Conservation (phyloP, 129 eudicot species). For the Rutidosis leptorrhynchoides region DNA sequence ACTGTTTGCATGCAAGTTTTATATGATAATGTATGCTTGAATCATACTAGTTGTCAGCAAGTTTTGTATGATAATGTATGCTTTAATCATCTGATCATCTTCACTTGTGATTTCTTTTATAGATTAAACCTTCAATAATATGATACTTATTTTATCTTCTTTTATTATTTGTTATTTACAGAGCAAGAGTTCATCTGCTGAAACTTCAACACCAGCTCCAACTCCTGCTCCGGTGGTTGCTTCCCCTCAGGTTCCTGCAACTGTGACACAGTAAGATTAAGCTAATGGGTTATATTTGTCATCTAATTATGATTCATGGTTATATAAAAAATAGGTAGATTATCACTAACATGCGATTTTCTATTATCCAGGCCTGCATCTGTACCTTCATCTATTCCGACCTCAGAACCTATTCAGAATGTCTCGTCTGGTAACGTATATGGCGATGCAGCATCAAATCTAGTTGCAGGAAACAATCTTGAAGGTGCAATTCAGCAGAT, state of each 20-base stretch:
- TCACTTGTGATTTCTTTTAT: background rate
- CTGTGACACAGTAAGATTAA: conserved; percentile 41
- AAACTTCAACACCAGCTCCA: conserved; percentile 55
- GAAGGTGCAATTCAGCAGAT: conserved; percentile 40
- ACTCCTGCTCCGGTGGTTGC: conserved; percentile 24
- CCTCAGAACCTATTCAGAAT: conserved; percentile 13
- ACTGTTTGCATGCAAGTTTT: background rate
- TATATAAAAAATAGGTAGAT: background rate
- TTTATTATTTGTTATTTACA: conserved; percentile 11
- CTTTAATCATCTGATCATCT: background rate
- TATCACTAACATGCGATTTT: background rate
- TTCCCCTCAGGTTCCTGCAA: conserved; percentile 39
- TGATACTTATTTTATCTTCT: too few species aligned
- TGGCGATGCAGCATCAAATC: conserved; percentile 33
- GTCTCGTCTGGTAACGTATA: conserved; percentile 32
- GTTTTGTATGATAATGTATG: background rate
- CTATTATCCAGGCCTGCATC: conserved; percentile 26
- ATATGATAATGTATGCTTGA: background rate
- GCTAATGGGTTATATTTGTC: background rate
- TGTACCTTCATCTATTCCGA: conserved; percentile 38
- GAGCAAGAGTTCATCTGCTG: conserved; percentile 63
- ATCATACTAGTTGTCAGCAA: background rate
- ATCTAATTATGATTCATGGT: background rate
- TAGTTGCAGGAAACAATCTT: conserved; percentile 32
- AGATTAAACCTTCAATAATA: background rate